Base-by-base conservation (phyloP, 163 green algal species). In the Chloromonas sp. region DNA sequence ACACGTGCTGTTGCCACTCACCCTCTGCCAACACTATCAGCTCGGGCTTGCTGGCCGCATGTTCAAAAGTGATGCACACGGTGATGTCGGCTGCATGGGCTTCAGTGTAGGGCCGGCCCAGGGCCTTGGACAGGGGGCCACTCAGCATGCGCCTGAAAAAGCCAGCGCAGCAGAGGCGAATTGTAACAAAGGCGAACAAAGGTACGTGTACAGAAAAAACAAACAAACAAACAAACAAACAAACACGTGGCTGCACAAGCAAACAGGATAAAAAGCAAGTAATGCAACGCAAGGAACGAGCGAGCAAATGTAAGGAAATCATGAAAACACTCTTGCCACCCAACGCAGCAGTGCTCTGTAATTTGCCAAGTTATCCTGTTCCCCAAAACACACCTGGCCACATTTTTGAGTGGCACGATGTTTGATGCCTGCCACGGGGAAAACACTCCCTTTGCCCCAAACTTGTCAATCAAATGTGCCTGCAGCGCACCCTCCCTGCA, bases 141-240 rank as follows among this genome's bases (percentile, higher is more conserved):
- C 36, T 70, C 70, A 84, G 58, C 82, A 84, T 84, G n/a, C 71
- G 82, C 82, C 82, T 84, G 81, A 74, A 74, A 5, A 74, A 5
- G 5, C 11, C 66, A 74, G 66, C 5, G 66, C 66, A 74, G 5
- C 66, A 74, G 66, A 36, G 36, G 36, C 36, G 36, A 36, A 36
- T 36, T 36, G 36, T 36, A 36, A 36, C 36, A 36, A 36, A 36
- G 36, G 36, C 36, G 36, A 36, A 36, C 36, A 36, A 36, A 36
- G 36, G 36, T 36, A 36, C 36, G 36, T 36, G 36, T 36, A 36
- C 36, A 36, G 36, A 36, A 36, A 36, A 36, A 11, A 74, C 66
- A 74, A 5, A 74, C 66, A 74, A 5, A 74, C 66, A 74, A 5
- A 74, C 66, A 74, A 5, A 11, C 66, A 74, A 5, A 74, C 66